Evolutionary conservation across 2,329 filamentous ascomycete genomes (phyloP), one percentile per base, ranked within the genome.

Genomic region (Ploettnerulaceae sp.): DNA sequence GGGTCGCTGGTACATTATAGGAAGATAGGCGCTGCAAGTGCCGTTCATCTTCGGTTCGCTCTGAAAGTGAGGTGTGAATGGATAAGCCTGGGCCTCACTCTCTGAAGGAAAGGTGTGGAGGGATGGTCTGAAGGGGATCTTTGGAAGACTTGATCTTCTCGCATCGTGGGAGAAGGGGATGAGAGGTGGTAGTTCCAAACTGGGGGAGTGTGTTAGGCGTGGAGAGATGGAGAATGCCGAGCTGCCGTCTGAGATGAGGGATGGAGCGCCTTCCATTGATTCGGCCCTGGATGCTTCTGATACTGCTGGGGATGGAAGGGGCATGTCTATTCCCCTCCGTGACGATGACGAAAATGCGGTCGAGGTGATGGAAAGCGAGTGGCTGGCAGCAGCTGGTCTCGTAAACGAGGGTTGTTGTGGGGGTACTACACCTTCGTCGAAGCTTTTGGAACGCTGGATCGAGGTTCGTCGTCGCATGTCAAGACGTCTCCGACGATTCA

Each of bases 201-300:
- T 45, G 1, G 63, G 61, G 7, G 63, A 64, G 3, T 54, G 52
- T 17, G 57, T 55, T 17, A 62, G 39, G 2, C 58, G 54, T 12
- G 79, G 77, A 8, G 81, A 83, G 22, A 74, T 74, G 3, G 80
- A 81, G 61, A 79, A 77, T 46, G 76, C 72, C 1, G 81, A 84
- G 52, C 76, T 75, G 21, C 71, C 70, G 63, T 93, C 87, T 0
- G 86, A 89, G 39, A 86, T 73, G 52, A 88, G 72, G 1, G 84
- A 86, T 5, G 83, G 83, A 4, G 81, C 78, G 22, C 72, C 71
- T 34, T 84, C 81, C 12, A 75, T 68, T 2, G 71, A 75, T 14
- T 75, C 73, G 39, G 71, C 66, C 48, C 72, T 69, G 2, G 83
- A 86, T 29, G 76, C 72, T 43, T 82, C 78, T 2, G 80, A 84